Evolutionary conservation across 805 yeast species (phyloP).

Genomic region (Wickerhamiella lipophila): DNA sequence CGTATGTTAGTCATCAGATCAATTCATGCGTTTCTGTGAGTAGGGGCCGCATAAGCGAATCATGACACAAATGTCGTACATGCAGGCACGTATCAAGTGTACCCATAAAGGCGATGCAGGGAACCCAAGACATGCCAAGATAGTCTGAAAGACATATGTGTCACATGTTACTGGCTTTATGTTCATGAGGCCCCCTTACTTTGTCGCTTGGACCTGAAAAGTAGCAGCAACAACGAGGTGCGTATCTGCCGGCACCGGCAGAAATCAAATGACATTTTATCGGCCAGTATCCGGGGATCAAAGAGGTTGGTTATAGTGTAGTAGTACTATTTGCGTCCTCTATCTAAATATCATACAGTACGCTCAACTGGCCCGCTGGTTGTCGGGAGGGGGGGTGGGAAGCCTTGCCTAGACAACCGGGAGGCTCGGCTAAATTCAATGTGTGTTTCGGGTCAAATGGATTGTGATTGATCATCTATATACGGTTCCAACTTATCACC

Average conservation of each 20-base stretch:
- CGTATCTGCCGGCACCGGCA: background rate
- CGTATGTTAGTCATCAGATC: background rate
- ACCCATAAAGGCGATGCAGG: conserved; percentile 1
- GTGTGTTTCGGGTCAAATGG: background rate
- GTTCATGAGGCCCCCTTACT: background rate
- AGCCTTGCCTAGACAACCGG: background rate
- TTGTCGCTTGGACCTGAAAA: background rate
- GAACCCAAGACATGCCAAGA: background rate
- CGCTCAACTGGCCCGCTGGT: too few relatives aligned
- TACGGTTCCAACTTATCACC: too few relatives aligned
- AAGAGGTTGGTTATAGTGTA: too few relatives aligned
- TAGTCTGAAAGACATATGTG: background rate
- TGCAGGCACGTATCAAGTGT: background rate
- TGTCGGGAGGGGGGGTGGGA: too few relatives aligned
- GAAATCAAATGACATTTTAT: background rate
- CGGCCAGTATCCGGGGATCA: too few relatives aligned
- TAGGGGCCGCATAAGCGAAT: conserved; percentile 1
- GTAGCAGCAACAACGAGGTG: background rate
- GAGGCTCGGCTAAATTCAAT: background rate
- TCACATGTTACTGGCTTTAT: background rate
- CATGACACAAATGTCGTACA: background rate
- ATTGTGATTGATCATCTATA: too few relatives aligned
- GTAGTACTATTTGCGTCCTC: too few relatives aligned
- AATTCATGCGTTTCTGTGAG: background rate
- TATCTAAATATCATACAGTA: too few relatives aligned